These are phyloP conservation scores for Gonapodya sp. DNA, from an alignment of 192 early-diverging fungal genomes.

Conservation along the genomic window DNA sequence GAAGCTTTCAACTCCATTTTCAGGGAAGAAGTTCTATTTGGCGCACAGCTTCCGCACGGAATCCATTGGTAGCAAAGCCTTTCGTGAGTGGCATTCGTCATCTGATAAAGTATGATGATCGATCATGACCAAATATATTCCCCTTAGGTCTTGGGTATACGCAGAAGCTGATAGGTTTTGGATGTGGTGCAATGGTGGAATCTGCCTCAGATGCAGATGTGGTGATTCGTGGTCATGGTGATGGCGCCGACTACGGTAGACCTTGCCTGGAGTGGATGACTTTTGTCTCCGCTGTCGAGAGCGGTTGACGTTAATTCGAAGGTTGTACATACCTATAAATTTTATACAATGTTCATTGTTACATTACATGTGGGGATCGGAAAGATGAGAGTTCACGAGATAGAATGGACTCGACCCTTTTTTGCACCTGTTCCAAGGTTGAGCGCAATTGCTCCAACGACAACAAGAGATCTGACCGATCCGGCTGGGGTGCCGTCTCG, in stretches of 20 bases:
- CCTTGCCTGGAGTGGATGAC: background rate
- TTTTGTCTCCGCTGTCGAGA: background rate
- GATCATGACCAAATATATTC: no score
- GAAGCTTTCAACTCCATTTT: background rate
- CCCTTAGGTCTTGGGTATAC: background rate
- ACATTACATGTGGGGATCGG: no score
- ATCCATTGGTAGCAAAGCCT: background rate
- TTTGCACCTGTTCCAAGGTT: background rate
- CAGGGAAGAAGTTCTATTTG: background rate
- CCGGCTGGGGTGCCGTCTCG: background rate
- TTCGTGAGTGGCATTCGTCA: no score
- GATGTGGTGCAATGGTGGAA: background rate
- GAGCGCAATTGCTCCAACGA: background rate
- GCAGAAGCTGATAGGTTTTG: background rate
- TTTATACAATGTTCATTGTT: no score
- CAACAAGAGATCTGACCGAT: background rate
- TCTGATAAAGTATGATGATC: no score
- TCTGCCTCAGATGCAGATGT: background rate
- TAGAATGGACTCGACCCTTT: no score
- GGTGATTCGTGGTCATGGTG: background rate
- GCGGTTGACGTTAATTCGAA: background rate
- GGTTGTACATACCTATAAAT: background rate
- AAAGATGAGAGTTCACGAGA: no score
- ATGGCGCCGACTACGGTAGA: background rate
- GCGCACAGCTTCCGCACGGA: background rate